phyloP scores from a whole-genome alignment of 352 stramenopile species.

The Phytophthora multivora region DNA sequence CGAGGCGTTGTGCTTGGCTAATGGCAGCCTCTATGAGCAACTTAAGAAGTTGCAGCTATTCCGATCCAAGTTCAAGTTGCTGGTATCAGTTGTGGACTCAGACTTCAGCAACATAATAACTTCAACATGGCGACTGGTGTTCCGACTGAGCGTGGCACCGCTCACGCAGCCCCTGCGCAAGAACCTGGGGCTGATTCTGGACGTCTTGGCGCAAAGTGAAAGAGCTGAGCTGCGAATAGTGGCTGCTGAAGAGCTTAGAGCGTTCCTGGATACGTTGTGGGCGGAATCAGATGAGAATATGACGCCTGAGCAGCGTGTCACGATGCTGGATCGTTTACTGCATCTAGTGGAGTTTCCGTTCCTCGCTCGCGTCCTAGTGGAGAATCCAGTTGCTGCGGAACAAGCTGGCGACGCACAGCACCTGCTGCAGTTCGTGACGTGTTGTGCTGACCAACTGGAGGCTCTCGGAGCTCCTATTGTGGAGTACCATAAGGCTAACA shows the following conservation, averaged over 20 bases:
- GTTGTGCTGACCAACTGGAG: slow-evolving; percentile 60
- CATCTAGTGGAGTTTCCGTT: slow-evolving; percentile 67
- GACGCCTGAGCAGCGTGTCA: slow-evolving; percentile 33
- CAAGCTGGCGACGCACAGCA: slow-evolving; percentile 22
- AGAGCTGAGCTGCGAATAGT: slow-evolving; percentile 27
- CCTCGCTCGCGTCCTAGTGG: slow-evolving; percentile 49
- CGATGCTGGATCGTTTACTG: slow-evolving; percentile 58
- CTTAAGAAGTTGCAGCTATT: slow-evolving; percentile 79
- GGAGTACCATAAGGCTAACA: slow-evolving; percentile 37
- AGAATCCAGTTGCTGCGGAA: slow-evolving; percentile 26
- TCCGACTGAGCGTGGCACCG: slow-evolving; percentile 58
- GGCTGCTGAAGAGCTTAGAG: slow-evolving; percentile 45
- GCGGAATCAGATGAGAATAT: slow-evolving; percentile 2
- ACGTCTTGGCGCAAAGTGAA: slow-evolving; percentile 39
- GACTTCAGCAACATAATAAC: slow-evolving; percentile 14
- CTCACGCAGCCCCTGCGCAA: slow-evolving; percentile 55
- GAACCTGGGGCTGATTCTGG: slow-evolving; percentile 69
- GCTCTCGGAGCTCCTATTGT: slow-evolving; percentile 58
- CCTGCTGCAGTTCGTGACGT: slow-evolving; percentile 53
- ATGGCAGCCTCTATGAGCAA: slow-evolving; percentile 62
- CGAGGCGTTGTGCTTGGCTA: slow-evolving; percentile 30
- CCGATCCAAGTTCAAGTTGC: slow-evolving; percentile 58
- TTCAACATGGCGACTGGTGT: slow-evolving; percentile 58
- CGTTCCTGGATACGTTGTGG: slow-evolving; percentile 44
- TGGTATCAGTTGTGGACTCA: slow-evolving; percentile 30